Base-by-base conservation (phyloP, 768 basidiomycete species). In the Coprinopsis marcescibilis region DNA sequence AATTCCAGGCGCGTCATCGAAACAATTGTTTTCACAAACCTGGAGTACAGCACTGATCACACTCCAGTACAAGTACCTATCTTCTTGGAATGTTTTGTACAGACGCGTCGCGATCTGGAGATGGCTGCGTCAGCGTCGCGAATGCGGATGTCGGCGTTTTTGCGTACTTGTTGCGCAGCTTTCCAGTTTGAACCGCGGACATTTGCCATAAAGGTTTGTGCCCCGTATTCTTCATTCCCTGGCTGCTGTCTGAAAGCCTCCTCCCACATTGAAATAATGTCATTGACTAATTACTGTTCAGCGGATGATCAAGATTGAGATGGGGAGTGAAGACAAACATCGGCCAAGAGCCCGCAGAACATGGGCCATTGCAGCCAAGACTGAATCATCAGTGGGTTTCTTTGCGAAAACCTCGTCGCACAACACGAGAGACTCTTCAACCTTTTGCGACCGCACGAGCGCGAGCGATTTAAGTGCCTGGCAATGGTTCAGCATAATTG, bases 401-500 rank as follows among this genome's bases (percentile, higher is more conserved):
- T 70, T 61, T 4, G 80, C 79, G 21, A 92, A 73, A 24, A 92
- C 79, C 60, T 91, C 86, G 54, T 92, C 89, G 56, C 85, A 89
- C 7, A 91, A 62, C 7, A 75, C 66, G 25, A 89, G 72, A 2
- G 88, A 81, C 55, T 92, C 89, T 55, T 92, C 90, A 21, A 89
- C 79, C 64, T 91, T 92, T 66, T 89, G 85, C 8, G 80, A 80
- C 46, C 89, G 84, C 42, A 89, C 81, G 3, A 91, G 76, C 3
- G 89, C 89, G 46, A 92, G 78, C 34, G 86, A 82, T 70, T 92
- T 92, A 51, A 92, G 67, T 49, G 90, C 77, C 89, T 91, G 57
- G 35, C 27, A 37, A 30, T 35, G 36, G 38, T 34, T 20, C 32
- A 30, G 51, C 53, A 26, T 57, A 54, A 45, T 42, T 42, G 39